Evolutionary conservation across 2,329 filamentous ascomycete genomes (phyloP), one percentile per base, ranked within the genome.

Genomic region (Biscogniauxia mediterranea): DNA sequence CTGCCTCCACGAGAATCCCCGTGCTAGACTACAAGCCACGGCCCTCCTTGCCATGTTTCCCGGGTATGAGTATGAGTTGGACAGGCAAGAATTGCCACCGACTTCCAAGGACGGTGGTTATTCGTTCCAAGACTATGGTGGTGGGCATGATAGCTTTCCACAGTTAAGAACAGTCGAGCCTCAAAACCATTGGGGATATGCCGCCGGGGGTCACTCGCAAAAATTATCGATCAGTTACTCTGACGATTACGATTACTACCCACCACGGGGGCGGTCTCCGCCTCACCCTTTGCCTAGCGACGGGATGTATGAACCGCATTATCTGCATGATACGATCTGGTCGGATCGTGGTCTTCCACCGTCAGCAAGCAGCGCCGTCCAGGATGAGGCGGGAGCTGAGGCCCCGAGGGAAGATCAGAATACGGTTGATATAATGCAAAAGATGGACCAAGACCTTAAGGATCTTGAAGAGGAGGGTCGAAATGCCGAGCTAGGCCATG

Each of bases 1-100:
- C 17, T 98, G 94, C 73, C 80, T 98, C 56, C 89, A 85, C 65
- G 83, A 89, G 26, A 83, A 88, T 61, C 94, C 95, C 6, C 86
- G 90, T 60, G 79, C 86, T 58, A 86, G 95, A 56, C 79, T 87
- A 11, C 87, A 92, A 56, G 94, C 95, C 3, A 86, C 87, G 55
- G 83, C 88, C 25, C 81, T 98, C 15, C 79, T 96, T 15, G 74
- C 77, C 0, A 79, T 87, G 66, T 95, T 96, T 64, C 91, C 92
- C 7, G 68, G 76, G 13, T 64, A 71, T 25, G 71, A 72, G 9
- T 63, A 68, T 5, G 66, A 72, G 3, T 66, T 68, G 58, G 63
- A 68, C 38, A 61, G 64, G 54, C 62, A 67, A 52, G 69, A 69
- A 20, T 68, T 66, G 49, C 74, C 76, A 0, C 74, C 76, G 0